Base-by-base conservation (phyloP, 73 alveolate genomes). In the Uronychia binucleata region DNA sequence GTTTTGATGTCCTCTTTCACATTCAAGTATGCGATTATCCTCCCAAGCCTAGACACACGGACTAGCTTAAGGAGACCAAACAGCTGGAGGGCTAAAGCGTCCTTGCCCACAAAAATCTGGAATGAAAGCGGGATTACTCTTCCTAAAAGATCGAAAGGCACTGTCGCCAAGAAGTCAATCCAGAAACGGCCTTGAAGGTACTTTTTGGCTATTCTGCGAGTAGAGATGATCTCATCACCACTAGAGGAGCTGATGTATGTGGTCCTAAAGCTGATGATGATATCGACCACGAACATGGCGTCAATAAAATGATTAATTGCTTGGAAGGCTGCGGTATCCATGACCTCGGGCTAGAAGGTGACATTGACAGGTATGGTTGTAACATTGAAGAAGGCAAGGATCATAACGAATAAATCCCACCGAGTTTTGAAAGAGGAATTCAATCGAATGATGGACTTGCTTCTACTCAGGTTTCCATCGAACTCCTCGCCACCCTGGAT, bases 391-490 rank as follows among this genome's bases (percentile, higher is more conserved):
- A 90, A 30, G 13, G 94, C 85, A 0, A 93, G 83, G 31, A 86
- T 35, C 33, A 93, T 80, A 30, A 93, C 79, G 77, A 90, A 81
- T 30, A 93, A 26, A 57, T 93, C 97, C 98, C 98, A 95, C 90
- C 77, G 77, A 57, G 86, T 85, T 58, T 83, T 87, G 26, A 11
- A 30, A 19, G 30, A 76, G 30, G 86, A 80, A 75, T 91, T 92
- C 29, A 13, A 26, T 28, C 78, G 5, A 5, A 67, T 13, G 67
- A 46, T 5, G 19, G 5, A 46, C 67, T 46, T 46, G 5, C 67
- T 19, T 46, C 19, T 46, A n/a, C n/a, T n/a, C n/a, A n/a, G n/a
- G n/a, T n/a, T n/a, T n/a, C n/a, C n/a, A n/a, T n/a, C n/a, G n/a
- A n/a, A n/a, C n/a, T n/a, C n/a, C n/a, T n/a, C n/a, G n/a, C n/a